phyloP scores from a whole-genome alignment of 345 rosid species.

The Populus euphratica region DNA sequence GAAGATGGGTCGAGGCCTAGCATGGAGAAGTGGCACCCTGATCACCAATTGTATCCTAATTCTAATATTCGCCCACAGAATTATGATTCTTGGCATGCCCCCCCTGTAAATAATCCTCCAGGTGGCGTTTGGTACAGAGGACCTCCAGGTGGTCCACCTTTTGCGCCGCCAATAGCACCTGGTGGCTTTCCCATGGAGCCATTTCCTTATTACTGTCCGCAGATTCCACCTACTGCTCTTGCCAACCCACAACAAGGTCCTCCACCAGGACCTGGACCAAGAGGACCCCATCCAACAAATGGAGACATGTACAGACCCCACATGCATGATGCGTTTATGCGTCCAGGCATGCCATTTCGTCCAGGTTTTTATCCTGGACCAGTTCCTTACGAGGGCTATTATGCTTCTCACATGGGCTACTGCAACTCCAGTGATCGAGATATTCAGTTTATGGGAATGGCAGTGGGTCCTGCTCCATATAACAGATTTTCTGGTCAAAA shows the following conservation, averaged over 20 bases:
- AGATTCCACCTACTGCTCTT: constrained; percentile 49
- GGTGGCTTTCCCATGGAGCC: constrained; percentile 86
- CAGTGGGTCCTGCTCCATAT: constrained; percentile 56
- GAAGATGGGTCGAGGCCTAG: constrained; percentile 57
- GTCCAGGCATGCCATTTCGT: constrained; percentile 78
- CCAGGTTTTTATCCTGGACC: constrained; percentile 88
- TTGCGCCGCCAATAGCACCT: constrained; percentile 68
- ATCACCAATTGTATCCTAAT: constrained; percentile 57
- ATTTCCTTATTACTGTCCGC: constrained; percentile 74
- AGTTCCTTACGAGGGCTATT: constrained; percentile 67
- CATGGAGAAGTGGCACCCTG: constrained; percentile 68
- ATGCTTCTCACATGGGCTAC: constrained; percentile 83
- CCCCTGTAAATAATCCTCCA: constrained; percentile 75
- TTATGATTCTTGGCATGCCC: constrained; percentile 74
- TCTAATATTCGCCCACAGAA: constrained; percentile 59
- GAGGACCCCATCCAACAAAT: constrained; percentile 64
- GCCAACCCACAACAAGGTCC: constrained; percentile 54
- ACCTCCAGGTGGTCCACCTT: constrained; percentile 74
- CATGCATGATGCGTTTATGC: constrained; percentile 66
- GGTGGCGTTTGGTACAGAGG: constrained; percentile 91
- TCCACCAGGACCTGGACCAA: constrained; percentile 61
- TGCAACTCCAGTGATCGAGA: constrained; percentile 68
- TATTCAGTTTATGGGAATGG: constrained; percentile 64
- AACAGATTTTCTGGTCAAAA: constrained; percentile 51
- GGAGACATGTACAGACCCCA: constrained; percentile 80